A percentile compares a stretch with the other conserved stretches of the same genome.
phyloP scores from a whole-genome alignment of 139 green algal species.

The Parachlorella kessleri region DNA sequence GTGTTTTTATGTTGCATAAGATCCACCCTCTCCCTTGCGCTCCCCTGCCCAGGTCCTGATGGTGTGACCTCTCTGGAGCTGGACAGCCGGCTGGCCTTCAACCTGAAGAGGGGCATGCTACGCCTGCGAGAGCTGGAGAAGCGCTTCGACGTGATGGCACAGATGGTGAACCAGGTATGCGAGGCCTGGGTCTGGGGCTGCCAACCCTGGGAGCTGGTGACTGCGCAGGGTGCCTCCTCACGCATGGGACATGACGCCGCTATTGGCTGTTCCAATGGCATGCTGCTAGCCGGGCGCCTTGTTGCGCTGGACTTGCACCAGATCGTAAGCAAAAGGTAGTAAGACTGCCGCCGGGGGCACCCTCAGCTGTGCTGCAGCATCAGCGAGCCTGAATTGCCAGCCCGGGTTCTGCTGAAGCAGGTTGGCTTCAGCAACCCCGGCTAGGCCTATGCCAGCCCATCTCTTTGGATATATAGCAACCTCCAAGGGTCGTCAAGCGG shows the following conservation, averaged over 20 bases:
- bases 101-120: constrained; percentile 30
- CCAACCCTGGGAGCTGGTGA: not conserved
- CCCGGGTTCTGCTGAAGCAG: no score
- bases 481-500: no score
- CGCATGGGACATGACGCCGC: not conserved
- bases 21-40: not conserved
- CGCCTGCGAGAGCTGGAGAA: constrained; percentile 24
- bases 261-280: not conserved
- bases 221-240: not conserved
- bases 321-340: not conserved
- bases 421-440: no score
- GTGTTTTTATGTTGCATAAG: not conserved
- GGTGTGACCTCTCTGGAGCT: constrained; percentile 10
- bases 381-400: no score
- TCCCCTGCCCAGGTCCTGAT: not conserved
- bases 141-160: not conserved
- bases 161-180: constrained; percentile 12
- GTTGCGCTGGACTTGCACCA: no score
- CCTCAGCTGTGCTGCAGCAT: not conserved
- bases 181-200: not conserved
- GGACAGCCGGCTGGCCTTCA: constrained; percentile 5
- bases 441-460: no score
- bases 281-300: no score
- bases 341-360: not conserved
- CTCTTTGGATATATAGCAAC: no score